Conservation (phyloP, 768 basidiomycete species). For the Artomyces pyxidatus region DNA sequence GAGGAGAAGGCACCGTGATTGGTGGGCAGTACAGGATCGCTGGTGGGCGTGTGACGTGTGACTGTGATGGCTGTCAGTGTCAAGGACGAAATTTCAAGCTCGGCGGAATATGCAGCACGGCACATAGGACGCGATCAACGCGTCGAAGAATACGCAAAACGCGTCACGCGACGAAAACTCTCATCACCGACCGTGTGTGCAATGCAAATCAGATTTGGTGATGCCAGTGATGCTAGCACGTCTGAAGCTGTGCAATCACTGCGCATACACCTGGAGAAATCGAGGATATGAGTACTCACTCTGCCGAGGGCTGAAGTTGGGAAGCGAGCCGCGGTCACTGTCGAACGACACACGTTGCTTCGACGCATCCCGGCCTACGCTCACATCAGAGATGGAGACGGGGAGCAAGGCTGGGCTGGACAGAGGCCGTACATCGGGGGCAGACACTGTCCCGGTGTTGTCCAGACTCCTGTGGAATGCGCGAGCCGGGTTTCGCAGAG, state of each 20-base stretch:
- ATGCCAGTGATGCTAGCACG: too few species aligned
- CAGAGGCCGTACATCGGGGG: conserved; percentile 16
- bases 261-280: too few species aligned
- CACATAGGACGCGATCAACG: not conserved
- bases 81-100: too few species aligned
- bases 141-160: not conserved
- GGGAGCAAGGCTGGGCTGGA: conserved; percentile 23
- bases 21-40: conserved; percentile 12
- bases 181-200: too few species aligned
- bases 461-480: conserved; percentile 29
- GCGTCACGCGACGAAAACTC: too few species aligned
- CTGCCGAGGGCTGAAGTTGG: conserved; percentile 30
- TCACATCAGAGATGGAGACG: conserved; percentile 27
- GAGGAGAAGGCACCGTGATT: not conserved
- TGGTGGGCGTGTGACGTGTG: conserved; percentile 5
- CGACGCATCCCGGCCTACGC: conserved; percentile 31
- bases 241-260: too few species aligned
- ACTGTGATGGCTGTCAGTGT: too few species aligned
- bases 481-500: conserved; percentile 26
- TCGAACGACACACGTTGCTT: conserved; percentile 50
- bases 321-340: conserved; percentile 37
- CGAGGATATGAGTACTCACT: conserved; percentile 25
- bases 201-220: too few species aligned
- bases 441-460: conserved; percentile 17
- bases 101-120: too few species aligned